Base-by-base conservation (phyloP, 2,329 filamentous ascomycete genomes). In the Aphanoascus verrucosus region DNA sequence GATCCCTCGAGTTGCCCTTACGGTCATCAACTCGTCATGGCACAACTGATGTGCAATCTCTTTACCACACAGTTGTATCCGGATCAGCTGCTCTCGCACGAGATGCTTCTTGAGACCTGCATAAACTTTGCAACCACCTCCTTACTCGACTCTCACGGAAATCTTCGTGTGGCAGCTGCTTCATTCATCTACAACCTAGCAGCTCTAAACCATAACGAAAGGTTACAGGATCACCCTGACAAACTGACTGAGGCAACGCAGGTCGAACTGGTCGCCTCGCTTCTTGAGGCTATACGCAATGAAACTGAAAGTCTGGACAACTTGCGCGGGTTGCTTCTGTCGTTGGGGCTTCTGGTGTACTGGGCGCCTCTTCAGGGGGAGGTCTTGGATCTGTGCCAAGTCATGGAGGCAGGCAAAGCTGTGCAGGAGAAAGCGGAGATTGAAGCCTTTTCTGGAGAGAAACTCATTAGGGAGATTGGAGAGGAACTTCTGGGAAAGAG, bases 111-210 rank as follows among this genome's bases (percentile, higher is more conserved):
- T 5, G 65, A 72, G 1, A 74, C 80, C 0, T 72, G 91, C 28
- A 81, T 86, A 1, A 74, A 79, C 55, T 76, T 96, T 12, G 77
- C 93, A 17, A 86, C 87, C 0, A 80, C 82, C 1, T 88, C 84
- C 57, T 82, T 97, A 23, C 77, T 96, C 0, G 89, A 95, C 61
- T 80, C 83, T 31, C 78, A 78, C 45, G 83, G 93, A 61, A 88
- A 83, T 52, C 79, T 91, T 1, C 82, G 90, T 41, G 85, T 91
- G 2, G 86, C 89, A 1, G 87, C 90, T 0, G 83, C 90, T 0
- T 88, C 85, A 1, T 75, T 97, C 2, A 79, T 90, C 0, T 93
- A 89, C 73, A 96, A 97, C 60, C 69, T 97, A 0, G 79, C 87
- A 0, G 74, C 83, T 0, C 78, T 82, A 1, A 86, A 89, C 62